Base-by-base conservation (phyloP, 2,329 filamentous ascomycete species). In the Chaetomiaceae sp. region DNA sequence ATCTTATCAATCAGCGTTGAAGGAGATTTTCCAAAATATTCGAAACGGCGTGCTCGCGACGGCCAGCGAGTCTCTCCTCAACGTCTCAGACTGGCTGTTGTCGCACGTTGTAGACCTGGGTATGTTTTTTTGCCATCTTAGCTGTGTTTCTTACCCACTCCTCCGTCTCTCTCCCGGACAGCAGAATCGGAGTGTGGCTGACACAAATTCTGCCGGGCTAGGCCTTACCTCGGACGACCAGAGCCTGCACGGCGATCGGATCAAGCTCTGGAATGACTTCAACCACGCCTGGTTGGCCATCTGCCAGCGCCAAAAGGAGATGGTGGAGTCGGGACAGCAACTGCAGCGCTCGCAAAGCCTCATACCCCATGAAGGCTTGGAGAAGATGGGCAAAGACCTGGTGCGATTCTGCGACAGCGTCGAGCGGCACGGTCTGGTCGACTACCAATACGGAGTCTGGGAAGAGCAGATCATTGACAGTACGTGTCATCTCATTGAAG, bases 361-460 rank as follows among this genome's bases (percentile, higher is more conserved):
- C 11, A 76, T 97, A 57, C 76, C 78, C 26, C 73, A 78, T 54
- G 82, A 85, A 3, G 76, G 73, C 19, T 73, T 97, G 39, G 81
- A 86, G 58, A 83, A 81, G 56, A 83, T 97, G 78, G 88, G 87
- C 11, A 83, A 84, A 45, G 85, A 95, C 58, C 68, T 98, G 24
- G 77, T 95, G 46, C 78, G 82, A 41, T 73, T 95, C 41, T 95
- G 90, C 62, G 89, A 97, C 62, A 79, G 79, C 41, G 78, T 97
- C 52, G 91, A 97, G 65, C 83, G 85, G 56, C 84, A 94, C 62
- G 93, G 93, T n/a, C 71, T 98, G 38, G 88, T 98, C 10, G 93
- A 98, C 68, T 98, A 97, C 64, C 86, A 97, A 60, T 94, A 95
- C 70, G 93, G 93, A 8, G 87, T 97, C 20, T 94, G 88, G 79